Percentiles rank a stretch among this genome's conserved stretches.
Conservation (phyloP, 495 filamentous ascomycete genomes). For the Entonaema liquescens region DNA sequence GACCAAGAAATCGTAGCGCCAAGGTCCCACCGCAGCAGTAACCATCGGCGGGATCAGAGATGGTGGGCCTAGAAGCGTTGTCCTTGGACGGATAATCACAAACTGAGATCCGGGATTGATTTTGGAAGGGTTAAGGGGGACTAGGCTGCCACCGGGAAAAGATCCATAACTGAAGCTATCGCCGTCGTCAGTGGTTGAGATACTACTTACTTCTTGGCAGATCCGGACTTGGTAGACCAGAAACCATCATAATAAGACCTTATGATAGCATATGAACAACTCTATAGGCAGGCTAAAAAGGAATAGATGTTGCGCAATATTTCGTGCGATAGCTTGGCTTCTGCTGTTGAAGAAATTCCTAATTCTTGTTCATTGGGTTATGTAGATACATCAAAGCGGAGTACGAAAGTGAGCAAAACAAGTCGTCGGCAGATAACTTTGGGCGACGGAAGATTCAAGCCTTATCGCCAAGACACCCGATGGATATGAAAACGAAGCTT, state of each 20-base stretch:
- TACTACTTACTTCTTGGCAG: conserved; percentile 29
- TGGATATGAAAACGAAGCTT: conserved; percentile 34
- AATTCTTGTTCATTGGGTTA: conserved; percentile 11
- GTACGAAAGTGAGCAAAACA: conserved; percentile 15
- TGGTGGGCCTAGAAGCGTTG: conserved; percentile 32
- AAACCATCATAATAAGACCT: conserved; percentile 30
- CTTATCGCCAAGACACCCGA: conserved; percentile 37
- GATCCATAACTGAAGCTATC: conserved; percentile 25
- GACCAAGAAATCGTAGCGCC: conserved; percentile 36
- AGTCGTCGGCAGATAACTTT: conserved; percentile 33
- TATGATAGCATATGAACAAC: conserved; percentile 21
- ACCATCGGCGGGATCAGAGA: conserved; percentile 30
- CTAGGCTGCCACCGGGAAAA: conserved; percentile 4
- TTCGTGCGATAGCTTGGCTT: conserved; percentile 11
- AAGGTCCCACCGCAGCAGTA: conserved; percentile 40
- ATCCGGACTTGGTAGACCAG: conserved; percentile 10
- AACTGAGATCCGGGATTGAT: conserved; percentile 16
- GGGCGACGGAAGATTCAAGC: conserved; percentile 40
- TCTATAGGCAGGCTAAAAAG: conserved; percentile 32
- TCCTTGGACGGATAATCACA: conserved; percentile 42
- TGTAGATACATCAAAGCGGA: conserved; percentile 30
- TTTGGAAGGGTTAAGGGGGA: conserved; percentile 6
- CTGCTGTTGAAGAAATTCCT: conserved; percentile 3
- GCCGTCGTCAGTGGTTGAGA: conserved; percentile 20
- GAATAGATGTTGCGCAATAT: conserved; percentile 12